Conservation (phyloP, 345 rosid genomes). For the Lumnitzera racemosa region DNA sequence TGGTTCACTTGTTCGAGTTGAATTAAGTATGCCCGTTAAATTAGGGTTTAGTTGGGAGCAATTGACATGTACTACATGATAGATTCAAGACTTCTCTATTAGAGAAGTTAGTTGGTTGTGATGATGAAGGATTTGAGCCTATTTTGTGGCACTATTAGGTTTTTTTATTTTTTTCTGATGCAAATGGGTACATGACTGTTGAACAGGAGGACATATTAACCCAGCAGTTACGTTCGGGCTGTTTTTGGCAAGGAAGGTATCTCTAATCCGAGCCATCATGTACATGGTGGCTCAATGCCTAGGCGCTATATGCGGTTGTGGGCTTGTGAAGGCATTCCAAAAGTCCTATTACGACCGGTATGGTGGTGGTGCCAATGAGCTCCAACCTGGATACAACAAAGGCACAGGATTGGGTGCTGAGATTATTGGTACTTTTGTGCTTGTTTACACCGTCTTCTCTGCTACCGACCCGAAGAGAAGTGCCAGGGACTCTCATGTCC, state of each 20-base stretch:
- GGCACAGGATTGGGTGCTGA: conserved; percentile 64
- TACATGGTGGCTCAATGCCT: conserved; percentile 64
- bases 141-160: not conserved
- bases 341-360: conserved; percentile 36
- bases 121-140: too few relatives aligned
- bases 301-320: conserved; percentile 63
- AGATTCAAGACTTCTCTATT: too few relatives aligned
- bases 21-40: too few relatives aligned
- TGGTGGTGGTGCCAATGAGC: conserved; percentile 59
- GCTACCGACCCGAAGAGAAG: conserved; percentile 62
- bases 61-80: too few relatives aligned
- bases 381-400: conserved; percentile 39
- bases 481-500: conserved; percentile 60
- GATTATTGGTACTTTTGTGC: conserved; percentile 59
- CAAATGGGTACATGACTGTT: not conserved
- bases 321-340: conserved; percentile 52
- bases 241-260: conserved; percentile 56
- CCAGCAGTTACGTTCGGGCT: conserved; percentile 68
- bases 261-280: conserved; percentile 45
- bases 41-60: too few relatives aligned
- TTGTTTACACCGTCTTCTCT: conserved; percentile 59
- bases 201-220: conserved; percentile 62
- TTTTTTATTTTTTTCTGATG: not conserved
- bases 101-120: too few relatives aligned
- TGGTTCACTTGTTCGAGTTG: too few relatives aligned